Evolutionary conservation across 257 asterid species (phyloP).

Genomic region (Scutellaria galericulata): DNA sequence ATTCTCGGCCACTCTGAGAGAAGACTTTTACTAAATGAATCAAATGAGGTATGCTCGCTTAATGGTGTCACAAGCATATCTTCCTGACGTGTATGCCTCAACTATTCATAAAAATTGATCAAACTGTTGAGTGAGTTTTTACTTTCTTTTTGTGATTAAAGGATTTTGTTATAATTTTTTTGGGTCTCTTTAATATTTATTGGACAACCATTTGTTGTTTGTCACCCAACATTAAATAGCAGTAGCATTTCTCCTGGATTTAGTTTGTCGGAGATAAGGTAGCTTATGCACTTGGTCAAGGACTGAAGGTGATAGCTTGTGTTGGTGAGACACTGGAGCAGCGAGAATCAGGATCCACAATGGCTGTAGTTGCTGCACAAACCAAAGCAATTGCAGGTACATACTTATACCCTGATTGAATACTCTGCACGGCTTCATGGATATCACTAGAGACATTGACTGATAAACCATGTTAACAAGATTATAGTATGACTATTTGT

Average conservation of each 20-base stretch:
- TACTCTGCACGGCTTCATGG: not conserved
- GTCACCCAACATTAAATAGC: not conserved
- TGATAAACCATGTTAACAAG: not conserved
- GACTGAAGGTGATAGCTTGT: constrained; percentile 22
- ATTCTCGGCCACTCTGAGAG: constrained; percentile 23
- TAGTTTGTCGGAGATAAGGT: constrained; percentile 26
- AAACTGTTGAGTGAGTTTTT: too few species aligned
- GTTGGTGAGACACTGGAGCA: constrained; percentile 28
- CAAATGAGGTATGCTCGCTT: constrained; percentile 10
- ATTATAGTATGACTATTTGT: not conserved
- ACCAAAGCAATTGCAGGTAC: constrained; percentile 24
- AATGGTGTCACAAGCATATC: not conserved
- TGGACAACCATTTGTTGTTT: not conserved
- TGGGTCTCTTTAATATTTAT: too few species aligned
- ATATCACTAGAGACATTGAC: not conserved
- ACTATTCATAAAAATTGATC: not conserved
- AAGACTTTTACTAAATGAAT: constrained; percentile 19
- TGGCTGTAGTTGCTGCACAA: constrained; percentile 26
- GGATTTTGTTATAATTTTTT: too few species aligned
- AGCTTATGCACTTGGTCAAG: constrained; percentile 18
- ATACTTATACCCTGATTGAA: not conserved
- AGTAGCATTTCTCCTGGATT: not conserved
- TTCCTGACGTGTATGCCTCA: not conserved
- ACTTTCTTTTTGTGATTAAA: too few species aligned
- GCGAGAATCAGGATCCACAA: constrained; percentile 26